These are phyloP conservation scores for Fusarium fracticaudum DNA, from an alignment of 2,329 filamentous ascomycete genomes.

Conservation along the genomic window DNA sequence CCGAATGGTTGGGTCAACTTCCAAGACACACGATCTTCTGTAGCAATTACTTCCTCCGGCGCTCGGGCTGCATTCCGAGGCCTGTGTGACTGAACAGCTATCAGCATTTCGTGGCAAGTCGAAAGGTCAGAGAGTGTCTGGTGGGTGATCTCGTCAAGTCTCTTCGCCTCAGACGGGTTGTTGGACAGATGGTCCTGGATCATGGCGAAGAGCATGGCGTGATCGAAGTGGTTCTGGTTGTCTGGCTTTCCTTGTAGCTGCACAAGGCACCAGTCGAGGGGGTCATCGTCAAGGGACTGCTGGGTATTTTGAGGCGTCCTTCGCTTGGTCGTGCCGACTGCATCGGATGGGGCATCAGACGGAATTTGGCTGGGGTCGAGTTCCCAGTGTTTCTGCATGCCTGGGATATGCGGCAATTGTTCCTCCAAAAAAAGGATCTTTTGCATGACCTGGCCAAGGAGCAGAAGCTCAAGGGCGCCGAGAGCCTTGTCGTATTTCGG, in stretches of 20 bases:
- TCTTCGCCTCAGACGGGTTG: accelerated
- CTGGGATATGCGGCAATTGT: too few species aligned
- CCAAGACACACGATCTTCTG: too few species aligned
- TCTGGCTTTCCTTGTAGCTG: background rate
- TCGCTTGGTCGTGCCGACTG: too few species aligned
- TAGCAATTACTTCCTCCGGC: too few species aligned
- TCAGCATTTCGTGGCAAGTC: background rate
- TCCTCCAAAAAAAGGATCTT: too few species aligned
- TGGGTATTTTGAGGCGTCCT: too few species aligned
- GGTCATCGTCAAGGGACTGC: accelerated
- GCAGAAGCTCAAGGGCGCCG: background rate
- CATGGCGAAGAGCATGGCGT: background rate
- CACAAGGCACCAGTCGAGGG: background rate
- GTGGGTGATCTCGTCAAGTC: background rate
- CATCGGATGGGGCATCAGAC: too few species aligned
- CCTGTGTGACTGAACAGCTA: accelerated
- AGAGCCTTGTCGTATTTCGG: accelerated
- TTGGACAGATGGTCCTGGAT: background rate
- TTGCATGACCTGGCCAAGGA: too few species aligned
- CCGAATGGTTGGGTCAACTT: too few species aligned
- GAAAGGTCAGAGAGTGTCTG: background rate
- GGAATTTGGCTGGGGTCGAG: background rate
- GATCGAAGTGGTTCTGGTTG: background rate
- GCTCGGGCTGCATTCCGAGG: too few species aligned
- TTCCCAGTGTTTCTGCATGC: background rate